Percentiles rank a stretch among this genome's conserved stretches.
These are phyloP conservation scores for Chaetomiaceae sp. DNA, from an alignment of 2,329 filamentous ascomycete genomes.

Conservation along the genomic window DNA sequence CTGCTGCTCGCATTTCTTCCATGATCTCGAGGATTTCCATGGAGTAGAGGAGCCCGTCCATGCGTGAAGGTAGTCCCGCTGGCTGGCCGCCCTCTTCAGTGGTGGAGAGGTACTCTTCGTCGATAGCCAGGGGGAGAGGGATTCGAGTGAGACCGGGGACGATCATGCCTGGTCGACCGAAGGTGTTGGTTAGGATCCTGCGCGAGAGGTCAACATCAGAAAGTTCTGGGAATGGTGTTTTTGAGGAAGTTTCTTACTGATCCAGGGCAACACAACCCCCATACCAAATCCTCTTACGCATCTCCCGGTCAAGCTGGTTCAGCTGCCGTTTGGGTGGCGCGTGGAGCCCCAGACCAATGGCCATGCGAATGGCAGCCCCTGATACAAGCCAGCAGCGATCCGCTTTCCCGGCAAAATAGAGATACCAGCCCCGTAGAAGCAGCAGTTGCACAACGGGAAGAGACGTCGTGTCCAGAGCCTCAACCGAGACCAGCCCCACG, in stretches of 20 bases:
- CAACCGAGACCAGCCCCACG: slow-evolving; percentile 25
- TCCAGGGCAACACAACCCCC: slow-evolving; percentile 29
- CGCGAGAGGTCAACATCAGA: background rate
- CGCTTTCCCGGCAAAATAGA: slow-evolving; percentile 28
- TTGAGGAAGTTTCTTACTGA: slow-evolving; percentile 17
- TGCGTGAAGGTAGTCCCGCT: slow-evolving; percentile 18
- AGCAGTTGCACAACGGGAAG: slow-evolving; percentile 30
- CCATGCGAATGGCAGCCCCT: slow-evolving; percentile 30
- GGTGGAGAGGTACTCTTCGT: slow-evolving; percentile 30
- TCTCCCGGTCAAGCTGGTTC: slow-evolving; percentile 29
- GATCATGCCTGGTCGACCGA: slow-evolving; percentile 28
- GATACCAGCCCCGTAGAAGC: slow-evolving; percentile 29
- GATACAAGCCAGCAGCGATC: slow-evolving; percentile 32
- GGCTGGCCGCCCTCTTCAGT: slow-evolving; percentile 26
- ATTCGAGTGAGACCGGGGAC: slow-evolving; percentile 12
- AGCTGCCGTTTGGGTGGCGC: background rate
- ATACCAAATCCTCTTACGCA: slow-evolving; percentile 31
- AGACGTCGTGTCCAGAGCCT: slow-evolving; percentile 27
- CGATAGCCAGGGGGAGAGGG: slow-evolving; percentile 26
- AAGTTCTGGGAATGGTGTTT: background rate
- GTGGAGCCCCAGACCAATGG: slow-evolving; percentile 30
- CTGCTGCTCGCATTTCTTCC: slow-evolving; percentile 8
- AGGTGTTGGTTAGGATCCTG: slow-evolving; percentile 28
- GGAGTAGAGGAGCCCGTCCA: slow-evolving; percentile 25
- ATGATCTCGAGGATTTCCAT: slow-evolving; percentile 20